These are phyloP conservation scores for Phytophthora melonis DNA, from an alignment of 352 stramenopile genomes.

Conservation along the genomic window DNA sequence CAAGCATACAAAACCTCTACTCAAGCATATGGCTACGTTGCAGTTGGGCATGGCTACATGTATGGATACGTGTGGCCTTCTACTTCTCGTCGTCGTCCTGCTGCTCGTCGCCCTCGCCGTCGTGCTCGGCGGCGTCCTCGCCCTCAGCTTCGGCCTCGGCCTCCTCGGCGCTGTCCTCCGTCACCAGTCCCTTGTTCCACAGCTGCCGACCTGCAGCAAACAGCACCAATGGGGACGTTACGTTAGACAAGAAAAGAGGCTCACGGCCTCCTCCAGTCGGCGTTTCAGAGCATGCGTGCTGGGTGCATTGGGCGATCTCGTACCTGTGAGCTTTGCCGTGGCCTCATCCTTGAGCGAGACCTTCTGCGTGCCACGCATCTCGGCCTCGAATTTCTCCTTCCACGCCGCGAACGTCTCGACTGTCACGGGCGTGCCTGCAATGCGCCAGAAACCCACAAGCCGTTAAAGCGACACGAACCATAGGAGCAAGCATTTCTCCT, in stretches of 20 bases:
- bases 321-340: conserved; percentile 81
- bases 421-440: conserved; percentile 78
- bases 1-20: conserved; percentile 17
- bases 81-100: conserved; percentile 35
- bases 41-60: conserved; percentile 11
- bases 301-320: background rate
- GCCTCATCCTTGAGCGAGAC: conserved; percentile 69
- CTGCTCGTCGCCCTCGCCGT: conserved; percentile 45
- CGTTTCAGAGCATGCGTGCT: background rate
- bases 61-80: background rate
- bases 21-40: background rate
- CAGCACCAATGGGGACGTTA: conserved; percentile 15
- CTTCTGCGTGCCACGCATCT: conserved; percentile 65
- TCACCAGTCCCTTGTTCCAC: conserved; percentile 80
- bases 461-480: background rate
- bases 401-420: conserved; percentile 79
- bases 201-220: conserved; percentile 59
- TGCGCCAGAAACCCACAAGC: conserved; percentile 8
- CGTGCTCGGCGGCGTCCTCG: conserved; percentile 49
- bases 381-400: conserved; percentile 74
- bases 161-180: conserved; percentile 60
- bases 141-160: conserved; percentile 56
- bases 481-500: background rate
- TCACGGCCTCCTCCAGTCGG: background rate
- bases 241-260: conserved; percentile 6